Evolutionary conservation across 768 basidiomycete species (phyloP).

Genomic region (Trametes coccinea): DNA sequence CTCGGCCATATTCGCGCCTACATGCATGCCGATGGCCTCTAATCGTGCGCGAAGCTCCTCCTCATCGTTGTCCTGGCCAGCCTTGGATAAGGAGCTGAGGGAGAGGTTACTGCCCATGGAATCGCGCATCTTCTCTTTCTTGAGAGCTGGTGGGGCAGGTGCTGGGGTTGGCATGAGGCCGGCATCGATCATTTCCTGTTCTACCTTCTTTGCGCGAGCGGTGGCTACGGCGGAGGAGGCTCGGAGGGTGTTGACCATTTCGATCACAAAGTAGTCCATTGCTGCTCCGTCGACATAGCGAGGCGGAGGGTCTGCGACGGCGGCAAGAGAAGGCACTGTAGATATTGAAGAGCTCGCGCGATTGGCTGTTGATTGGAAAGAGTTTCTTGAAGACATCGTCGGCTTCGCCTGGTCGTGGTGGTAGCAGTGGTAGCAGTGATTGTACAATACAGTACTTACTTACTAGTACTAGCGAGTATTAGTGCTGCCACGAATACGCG

Average conservation of each 20-base stretch:
- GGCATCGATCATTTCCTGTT: conserved; percentile 78
- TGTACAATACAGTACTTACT: no score
- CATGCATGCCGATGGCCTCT: conserved; percentile 83
- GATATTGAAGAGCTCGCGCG: conserved; percentile 22
- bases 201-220: conserved; percentile 63
- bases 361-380: conserved; percentile 17
- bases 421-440: background rate
- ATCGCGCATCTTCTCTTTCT: conserved; percentile 42
- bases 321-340: conserved; percentile 38
- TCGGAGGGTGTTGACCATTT: conserved; percentile 72
- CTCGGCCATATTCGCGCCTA: conserved; percentile 85
- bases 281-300: conserved; percentile 64
- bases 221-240: conserved; percentile 74
- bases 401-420: background rate
- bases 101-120: conserved; percentile 36
- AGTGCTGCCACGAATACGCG: no score
- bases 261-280: conserved; percentile 87
- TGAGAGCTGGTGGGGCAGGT: conserved; percentile 40
- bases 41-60: conserved; percentile 67
- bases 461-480: no score
- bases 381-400: conserved; percentile 18
- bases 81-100: conserved; percentile 22
- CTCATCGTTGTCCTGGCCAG: conserved; percentile 59
- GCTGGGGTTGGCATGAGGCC: conserved; percentile 63
- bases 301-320: conserved; percentile 63